Percentiles rank a stretch among this genome's conserved stretches.
These are phyloP conservation scores for Isatis tinctoria DNA, from an alignment of 345 rosid species.

Conservation along the genomic window DNA sequence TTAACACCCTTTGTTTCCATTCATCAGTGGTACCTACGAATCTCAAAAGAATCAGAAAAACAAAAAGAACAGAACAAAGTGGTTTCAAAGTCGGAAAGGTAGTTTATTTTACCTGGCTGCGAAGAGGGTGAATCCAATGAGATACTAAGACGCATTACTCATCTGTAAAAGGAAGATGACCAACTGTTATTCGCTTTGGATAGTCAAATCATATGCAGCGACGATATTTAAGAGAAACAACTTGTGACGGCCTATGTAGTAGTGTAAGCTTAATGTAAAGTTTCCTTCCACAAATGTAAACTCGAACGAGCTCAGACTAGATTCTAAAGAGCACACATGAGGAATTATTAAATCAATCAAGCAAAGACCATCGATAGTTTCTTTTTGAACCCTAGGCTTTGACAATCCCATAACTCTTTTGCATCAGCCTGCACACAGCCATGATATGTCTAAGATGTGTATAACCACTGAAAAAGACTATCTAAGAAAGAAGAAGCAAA, in stretches of 20 bases:
- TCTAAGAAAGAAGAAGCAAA: neutral
- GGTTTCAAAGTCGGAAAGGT: neutral
- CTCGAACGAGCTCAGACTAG: neutral
- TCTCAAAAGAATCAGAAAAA: neutral
- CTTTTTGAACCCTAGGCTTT: neutral
- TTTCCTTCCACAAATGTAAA: neutral
- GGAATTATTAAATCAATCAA: neutral
- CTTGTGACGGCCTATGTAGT: neutral
- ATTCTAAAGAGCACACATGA: neutral
- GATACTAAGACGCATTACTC: constrained; percentile 11
- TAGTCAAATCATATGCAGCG: neutral
- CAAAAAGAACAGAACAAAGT: neutral
- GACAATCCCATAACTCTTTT: neutral
- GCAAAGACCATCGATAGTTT: neutral
- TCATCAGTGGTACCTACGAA: neutral
- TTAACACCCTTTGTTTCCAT: constrained; percentile 14
- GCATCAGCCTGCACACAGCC: neutral
- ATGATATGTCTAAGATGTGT: neutral
- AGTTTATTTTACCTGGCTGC: constrained; percentile 1
- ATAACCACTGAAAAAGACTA: neutral
- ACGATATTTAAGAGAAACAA: neutral
- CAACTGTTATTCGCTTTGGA: neutral
- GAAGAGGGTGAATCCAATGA: constrained; percentile 24
- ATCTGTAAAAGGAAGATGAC: constrained; percentile 17
- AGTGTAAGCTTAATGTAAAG: neutral